Evolutionary conservation across 768 basidiomycete genomes (phyloP), one percentile per base, ranked within the genome.

Genomic region (Mycena indigotica): DNA sequence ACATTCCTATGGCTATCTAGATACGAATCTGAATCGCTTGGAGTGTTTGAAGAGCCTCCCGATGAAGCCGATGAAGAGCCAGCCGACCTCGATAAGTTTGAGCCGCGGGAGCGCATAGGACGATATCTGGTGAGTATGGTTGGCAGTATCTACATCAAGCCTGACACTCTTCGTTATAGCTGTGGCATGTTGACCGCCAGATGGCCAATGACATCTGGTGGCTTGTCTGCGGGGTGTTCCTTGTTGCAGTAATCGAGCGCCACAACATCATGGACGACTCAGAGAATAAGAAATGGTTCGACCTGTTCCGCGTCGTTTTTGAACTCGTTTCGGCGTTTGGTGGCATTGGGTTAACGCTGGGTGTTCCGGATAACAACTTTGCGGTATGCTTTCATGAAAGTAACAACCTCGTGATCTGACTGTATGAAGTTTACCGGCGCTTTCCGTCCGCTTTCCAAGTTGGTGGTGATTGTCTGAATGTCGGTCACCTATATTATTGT

Each of bases 191-290:
- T 17, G 78, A 85, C 2, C 74, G 82, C 38, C 91, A 93, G 66
- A 74, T 92, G 55, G 75, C 78, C 0, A 77, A 77, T 30, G 89
- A 91, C 67, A 85, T 91, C 50, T 91, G 90, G 90, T 91, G 88
- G 89, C 78, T 93, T 6, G 86, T 84, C 0, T 84, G 84, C 70
- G 88, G 81, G 1, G 78, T 93, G 2, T 89, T 89, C 72, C 64
- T 88, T 15, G 76, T 92, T 40, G 84, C 87, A 45, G 85, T 92
- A 53, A 81, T 91, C 35, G 90, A 91, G 72, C 77, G 82, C 3
- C 80, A 75, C 8, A 78, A 80, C 40, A 69, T 89, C 41, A 75
- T 83, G 69, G 77, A 88, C 52, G 72, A 78, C 17, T n/a, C n/a
- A n/a, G n/a, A n/a, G n/a, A 73, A 72, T 4, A 82, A 83, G 60